Base-by-base conservation (phyloP, 2,329 filamentous ascomycete species). In the Xylaria polymorpha region DNA sequence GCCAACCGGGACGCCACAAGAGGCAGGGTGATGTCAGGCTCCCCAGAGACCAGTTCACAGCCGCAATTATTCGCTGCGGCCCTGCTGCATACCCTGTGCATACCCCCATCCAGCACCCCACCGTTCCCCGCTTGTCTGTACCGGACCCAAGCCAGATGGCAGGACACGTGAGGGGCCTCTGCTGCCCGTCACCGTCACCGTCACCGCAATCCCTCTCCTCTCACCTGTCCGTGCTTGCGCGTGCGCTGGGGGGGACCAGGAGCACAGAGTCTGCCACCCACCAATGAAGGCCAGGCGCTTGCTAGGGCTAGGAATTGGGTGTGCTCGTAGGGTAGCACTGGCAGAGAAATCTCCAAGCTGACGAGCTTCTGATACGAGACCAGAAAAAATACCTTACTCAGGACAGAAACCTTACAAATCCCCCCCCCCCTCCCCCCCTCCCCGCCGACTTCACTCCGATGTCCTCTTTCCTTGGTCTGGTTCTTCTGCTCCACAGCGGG, bases 141-240 rank as follows among this genome's bases (percentile, higher is more conserved):
- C 60, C 67, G 66, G 14, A 62, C 68, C 69, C 68, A 66, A 61
- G 48, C 39, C 64, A 53, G 41, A 56, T 37, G 37, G 48, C 59
- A 57, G 35, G 67, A 50, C 74, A 76, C 74, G 74, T 76, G 74
- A 76, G 73, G 73, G 71, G 71, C 64, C n/a, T 61, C 60, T 60
- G 72, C 71, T 76, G 73, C 72, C 71, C 71, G 73, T 75, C 71
- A 73, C 56, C 41, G 41, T 41, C 18, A 44, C 71, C 71, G 73
- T 75, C 71, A 73, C 56, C 41, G 25, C 56, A 29, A 44, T 59
- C 39, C 41, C 7, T 35, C 50, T 32, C 41, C 7, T 35, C 50
- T 32, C 50, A 15, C 50, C 50, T 37, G 10, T 37, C 35, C 10
- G 35, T 37, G 35, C 35, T 37, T 8, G 32, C 4, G 9, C n/a